Conservation (phyloP, 2,329 filamentous ascomycete species). For the Trichophyton schoenleinii region DNA sequence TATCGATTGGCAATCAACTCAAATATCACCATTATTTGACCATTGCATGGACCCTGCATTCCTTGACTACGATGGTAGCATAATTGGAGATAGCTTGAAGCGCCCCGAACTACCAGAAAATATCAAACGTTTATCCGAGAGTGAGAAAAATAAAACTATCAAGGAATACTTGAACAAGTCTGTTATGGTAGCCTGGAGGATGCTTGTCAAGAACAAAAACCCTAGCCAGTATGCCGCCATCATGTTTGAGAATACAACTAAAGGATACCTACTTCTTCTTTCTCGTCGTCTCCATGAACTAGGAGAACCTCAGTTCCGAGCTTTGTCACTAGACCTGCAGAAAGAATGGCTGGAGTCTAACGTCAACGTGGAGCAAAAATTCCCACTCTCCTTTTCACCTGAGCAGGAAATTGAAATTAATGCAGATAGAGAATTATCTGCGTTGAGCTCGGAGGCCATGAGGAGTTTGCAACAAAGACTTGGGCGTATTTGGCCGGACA, state of each 20-base stretch:
- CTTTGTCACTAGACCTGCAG: constrained; percentile 5
- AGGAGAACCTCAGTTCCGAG: constrained; percentile 7
- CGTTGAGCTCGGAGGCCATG: constrained; percentile 8
- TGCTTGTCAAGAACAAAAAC: constrained; percentile 8
- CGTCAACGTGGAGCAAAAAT: background rate
- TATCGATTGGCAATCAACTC: constrained; percentile 20
- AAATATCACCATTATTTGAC: constrained; percentile 15
- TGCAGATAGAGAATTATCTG: constrained; percentile 1
- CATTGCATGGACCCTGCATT: constrained; percentile 14
- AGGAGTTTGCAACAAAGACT: constrained; percentile 2
- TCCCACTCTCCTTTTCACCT: constrained; percentile 6
- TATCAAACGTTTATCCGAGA: constrained; percentile 1
- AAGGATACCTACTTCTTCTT: constrained; percentile 5
- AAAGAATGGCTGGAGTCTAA: constrained; percentile 2
- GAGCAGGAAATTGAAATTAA: constrained; percentile 6
- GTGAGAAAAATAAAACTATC: background rate
- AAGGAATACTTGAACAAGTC: constrained; percentile 3
- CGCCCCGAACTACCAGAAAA: constrained; percentile 11
- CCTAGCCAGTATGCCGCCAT: constrained; percentile 7
- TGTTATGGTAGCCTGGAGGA: constrained; percentile 11
- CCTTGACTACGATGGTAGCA: constrained; percentile 15
- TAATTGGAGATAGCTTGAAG: background rate
- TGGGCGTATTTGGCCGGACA: constrained; percentile 10
- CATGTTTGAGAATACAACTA: constrained; percentile 7
- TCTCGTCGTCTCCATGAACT: constrained; percentile 8